These are phyloP conservation scores for Wallacemonas sp. DNA, from an alignment of 208 protist genomes.

Conservation along the genomic window DNA sequence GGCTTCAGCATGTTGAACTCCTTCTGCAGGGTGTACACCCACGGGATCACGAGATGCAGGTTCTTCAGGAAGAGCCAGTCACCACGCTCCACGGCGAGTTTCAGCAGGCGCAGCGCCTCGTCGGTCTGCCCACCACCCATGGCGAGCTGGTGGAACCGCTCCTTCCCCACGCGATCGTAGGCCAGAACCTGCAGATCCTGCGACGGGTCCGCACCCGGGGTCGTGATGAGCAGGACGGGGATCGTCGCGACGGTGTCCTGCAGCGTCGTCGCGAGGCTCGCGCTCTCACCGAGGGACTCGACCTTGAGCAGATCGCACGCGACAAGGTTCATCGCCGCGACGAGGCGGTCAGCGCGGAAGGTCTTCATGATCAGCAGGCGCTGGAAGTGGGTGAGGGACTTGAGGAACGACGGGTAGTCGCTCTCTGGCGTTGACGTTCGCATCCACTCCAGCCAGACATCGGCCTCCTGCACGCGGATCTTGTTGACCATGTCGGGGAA, in stretches of 20 bases:
- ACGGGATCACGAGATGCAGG: constrained; percentile 95
- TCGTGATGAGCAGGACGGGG: constrained; percentile 95
- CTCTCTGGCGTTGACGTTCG: constrained; percentile 81
- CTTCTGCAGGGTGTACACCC: constrained; percentile 93
- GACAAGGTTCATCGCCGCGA: constrained; percentile 88
- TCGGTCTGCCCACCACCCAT: constrained; percentile 96
- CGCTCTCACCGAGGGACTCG: constrained; percentile 71
- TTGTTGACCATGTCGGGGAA: constrained; percentile 77
- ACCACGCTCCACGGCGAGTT: constrained; percentile 70
- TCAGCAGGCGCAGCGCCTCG: constrained; percentile 85
- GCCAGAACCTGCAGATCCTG: constrained; percentile 92
- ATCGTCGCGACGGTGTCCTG: constrained; percentile 48
- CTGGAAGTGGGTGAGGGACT: constrained; percentile 92
- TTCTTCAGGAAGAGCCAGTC: constrained; percentile 98
- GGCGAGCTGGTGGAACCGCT: constrained; percentile 92
- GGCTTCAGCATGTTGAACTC: constrained; percentile 86
- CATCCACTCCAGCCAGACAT: constrained; percentile 94
- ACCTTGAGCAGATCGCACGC: constrained; percentile 81
- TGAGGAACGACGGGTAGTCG: constrained; percentile 85
- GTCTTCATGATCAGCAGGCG: constrained; percentile 94
- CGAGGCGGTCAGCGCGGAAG: constrained; percentile 96
- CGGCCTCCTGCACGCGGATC: constrained; percentile 82
- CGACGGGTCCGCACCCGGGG: constrained; percentile 95
- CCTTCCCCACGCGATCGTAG: constrained; percentile 68
- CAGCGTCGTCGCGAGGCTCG: constrained; percentile 52